Evolutionary conservation across 2,329 filamentous ascomycete genomes (phyloP), one percentile per base, ranked within the genome.

Genomic region (Alternaria ethzedia): DNA sequence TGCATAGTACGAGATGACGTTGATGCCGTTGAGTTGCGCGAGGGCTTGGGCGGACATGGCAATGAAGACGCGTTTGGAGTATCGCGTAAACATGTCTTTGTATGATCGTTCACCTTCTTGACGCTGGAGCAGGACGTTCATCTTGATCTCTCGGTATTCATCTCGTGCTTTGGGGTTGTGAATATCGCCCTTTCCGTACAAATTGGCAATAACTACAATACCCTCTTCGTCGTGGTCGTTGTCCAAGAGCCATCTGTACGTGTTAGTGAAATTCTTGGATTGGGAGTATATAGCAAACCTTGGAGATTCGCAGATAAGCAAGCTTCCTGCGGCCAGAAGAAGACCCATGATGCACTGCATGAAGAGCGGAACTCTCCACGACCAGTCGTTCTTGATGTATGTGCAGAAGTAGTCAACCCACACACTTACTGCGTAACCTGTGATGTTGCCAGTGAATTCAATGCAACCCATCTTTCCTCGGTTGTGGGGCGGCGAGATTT

Each of bases 331-430:
- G 9, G 89, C 95, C 32, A 99, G 87, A 52, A 99, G 85, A 46
- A 88, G 88, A 30, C 96, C 96, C 94, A 99, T 98, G 50, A 96
- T 80, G 75, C 96, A 97, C 81, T 99, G 96, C 90, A 97, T 92
- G 49, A 94, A 82, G 55, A 99, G 83, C 2, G 96, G 96, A 47
- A 97, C 73, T 52, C 96, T 91, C 96, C 96, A 99, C 3, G 96
- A 93, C 83, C 91, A 86, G 79, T 98, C 85, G 73, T 85, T 92
- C 66, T 93, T 81, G 76, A 99, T 98, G 78, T 86, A 97, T 61
- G 92, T 96, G 81, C 94, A 97, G 74, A 96, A 95, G 82, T 98
- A 99, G 80, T 99, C 96, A 26, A 98, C 95, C 96, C 96, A 99
- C 21, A 98, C 95, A 72, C 95, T 98, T 57, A 93, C 94, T 58